phyloP scores from a whole-genome alignment of 2,329 filamentous ascomycete species.

The Diaporthe nobilis region DNA sequence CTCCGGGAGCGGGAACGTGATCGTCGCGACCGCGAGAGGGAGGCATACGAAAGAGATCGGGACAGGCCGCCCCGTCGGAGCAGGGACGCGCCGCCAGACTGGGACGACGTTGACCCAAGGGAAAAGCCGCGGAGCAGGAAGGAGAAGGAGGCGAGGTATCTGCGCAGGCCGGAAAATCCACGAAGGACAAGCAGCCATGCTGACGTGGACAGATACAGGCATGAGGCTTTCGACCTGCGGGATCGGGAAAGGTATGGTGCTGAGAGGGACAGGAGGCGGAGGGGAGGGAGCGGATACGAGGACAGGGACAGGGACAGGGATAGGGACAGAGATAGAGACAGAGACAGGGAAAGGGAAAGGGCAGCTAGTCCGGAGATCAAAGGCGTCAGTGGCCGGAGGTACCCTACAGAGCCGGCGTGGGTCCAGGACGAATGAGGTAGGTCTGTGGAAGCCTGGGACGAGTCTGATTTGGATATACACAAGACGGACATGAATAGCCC shows the following conservation, averaged over 20 bases:
- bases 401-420: conserved; percentile 51
- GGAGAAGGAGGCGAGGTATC: conserved; percentile 52
- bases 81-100: conserved; percentile 47
- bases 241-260: conserved; percentile 49
- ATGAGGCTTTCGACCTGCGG: conserved; percentile 53
- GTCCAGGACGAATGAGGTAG: conserved; percentile 32
- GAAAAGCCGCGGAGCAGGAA: conserved; percentile 51
- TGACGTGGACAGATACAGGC: conserved; percentile 62
- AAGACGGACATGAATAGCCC: not conserved
- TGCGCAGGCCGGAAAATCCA: conserved; percentile 57
- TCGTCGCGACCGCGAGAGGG: conserved; percentile 48
- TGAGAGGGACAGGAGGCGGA: conserved; percentile 46
- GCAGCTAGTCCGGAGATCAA: conserved; percentile 52
- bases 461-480: conserved; percentile 7
- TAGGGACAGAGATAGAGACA: conserved; percentile 33
- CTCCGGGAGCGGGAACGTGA: conserved; percentile 47
- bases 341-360: conserved; percentile 43
- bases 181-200: conserved; percentile 66
- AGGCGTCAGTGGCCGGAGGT: conserved; percentile 55
- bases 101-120: conserved; percentile 50
- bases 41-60: conserved; percentile 39
- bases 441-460: not conserved
- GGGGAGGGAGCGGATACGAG: conserved; percentile 45
- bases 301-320: conserved; percentile 48
- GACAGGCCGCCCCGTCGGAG: conserved; percentile 47